These are phyloP conservation scores for Vanderwaltozyma polyspora DNA, from an alignment of 805 yeast species.

Conservation along the genomic window DNA sequence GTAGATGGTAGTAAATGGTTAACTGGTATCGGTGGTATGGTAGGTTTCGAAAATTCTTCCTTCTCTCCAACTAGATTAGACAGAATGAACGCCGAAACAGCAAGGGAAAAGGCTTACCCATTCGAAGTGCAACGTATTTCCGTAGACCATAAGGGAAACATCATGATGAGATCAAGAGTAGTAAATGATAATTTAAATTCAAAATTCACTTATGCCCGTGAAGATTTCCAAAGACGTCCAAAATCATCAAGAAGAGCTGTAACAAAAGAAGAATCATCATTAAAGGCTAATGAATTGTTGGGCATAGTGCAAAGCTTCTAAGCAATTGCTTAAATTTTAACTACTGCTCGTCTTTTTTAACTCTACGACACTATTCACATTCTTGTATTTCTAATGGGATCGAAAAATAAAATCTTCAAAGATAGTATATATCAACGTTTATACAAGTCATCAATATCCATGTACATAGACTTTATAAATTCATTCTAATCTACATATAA, in stretches of 20 bases:
- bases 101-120: slow-evolving; percentile 35
- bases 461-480: neutral
- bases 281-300: too few relatives aligned
- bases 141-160: slow-evolving; percentile 29
- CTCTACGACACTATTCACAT: too few relatives aligned
- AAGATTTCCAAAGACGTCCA: slow-evolving; percentile 1
- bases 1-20: slow-evolving; percentile 31
- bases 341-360: too few relatives aligned
- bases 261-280: too few relatives aligned
- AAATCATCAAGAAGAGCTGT: neutral
- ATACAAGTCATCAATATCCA: neutral
- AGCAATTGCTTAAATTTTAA: too few relatives aligned
- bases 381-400: too few relatives aligned
- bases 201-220: neutral
- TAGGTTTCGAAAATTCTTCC: neutral
- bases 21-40: slow-evolving; percentile 46
- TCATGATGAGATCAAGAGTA: slow-evolving; percentile 14
- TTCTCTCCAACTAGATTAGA: too few relatives aligned
- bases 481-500: too few relatives aligned
- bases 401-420: too few relatives aligned
- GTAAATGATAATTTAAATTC: slow-evolving; percentile 2
- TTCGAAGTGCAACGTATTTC: slow-evolving; percentile 31
- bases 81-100: slow-evolving; percentile 16
- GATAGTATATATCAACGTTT: neutral
- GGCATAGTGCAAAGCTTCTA: too few relatives aligned